Base-by-base conservation (phyloP, 768 basidiomycete species). In the Suillus bovinus region DNA sequence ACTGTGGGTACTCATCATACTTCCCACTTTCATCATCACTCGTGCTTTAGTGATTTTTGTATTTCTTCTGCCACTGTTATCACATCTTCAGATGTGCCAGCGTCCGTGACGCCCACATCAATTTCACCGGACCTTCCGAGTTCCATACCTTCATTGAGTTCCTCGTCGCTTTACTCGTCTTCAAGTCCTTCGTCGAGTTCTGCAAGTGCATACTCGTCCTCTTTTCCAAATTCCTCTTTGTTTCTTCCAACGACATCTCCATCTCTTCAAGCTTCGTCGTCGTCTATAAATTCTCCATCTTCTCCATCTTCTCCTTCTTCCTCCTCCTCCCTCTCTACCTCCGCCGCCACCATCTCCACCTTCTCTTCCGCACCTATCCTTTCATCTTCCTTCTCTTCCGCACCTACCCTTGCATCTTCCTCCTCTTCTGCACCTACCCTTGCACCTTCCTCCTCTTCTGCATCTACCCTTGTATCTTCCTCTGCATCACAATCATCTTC, bases 51-150 rank as follows among this genome's bases (percentile, higher is more conserved):
- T 44, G n/a, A 36, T 4, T 24, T 34, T 29, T 52, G 59, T 49
- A 29, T 53, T 27, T 56, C 63, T 29, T 67, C 61, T 39, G 42
- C 55, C 22, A 63, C 59, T 14, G 68, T 62, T 9, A 61, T 38
- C 49, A 61, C 64, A 3, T 57, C 49, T 39, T 61, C 70, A 34
- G 20, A 27, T 41, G 22, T 41, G 16, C 13, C 24, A 3, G 57
- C 54, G 8, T 39, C 56, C 44, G 36, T 61, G n/a, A 58, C 58
- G 10, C 46, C 64, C 2, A 57, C 60, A 14, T 46, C 29, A 44
- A 52, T 11, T 27, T 63, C 54, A 29, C 13, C 16, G 34, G 4
- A 16, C 16, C 4, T 55, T 55, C 39, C 49, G n/a, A 38, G 20
- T 34, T 31, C 49, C 10, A 9, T 22, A 10, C 34, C 33, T 55